These are phyloP conservation scores for Ormosia semicastrata DNA, from an alignment of 306 rosid genomes.

Conservation along the genomic window DNA sequence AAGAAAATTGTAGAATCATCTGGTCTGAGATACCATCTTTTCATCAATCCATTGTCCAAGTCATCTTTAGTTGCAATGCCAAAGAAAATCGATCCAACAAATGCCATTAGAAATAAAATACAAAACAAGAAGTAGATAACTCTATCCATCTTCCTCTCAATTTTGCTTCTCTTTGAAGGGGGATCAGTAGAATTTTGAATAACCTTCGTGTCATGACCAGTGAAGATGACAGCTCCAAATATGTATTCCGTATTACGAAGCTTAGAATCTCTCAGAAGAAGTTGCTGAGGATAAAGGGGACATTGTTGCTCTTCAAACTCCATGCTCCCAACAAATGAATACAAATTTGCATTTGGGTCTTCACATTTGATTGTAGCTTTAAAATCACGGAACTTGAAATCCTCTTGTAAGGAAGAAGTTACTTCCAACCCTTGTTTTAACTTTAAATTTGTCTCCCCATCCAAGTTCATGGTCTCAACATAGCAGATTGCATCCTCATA, in stretches of 20 bases:
- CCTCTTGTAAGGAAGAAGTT: conserved; percentile 61
- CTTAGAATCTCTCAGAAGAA: conserved; percentile 92
- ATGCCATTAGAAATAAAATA: conserved; percentile 67
- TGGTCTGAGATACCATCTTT: conserved; percentile 94
- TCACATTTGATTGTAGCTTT: conserved; percentile 78
- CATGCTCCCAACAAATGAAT: conserved; percentile 79
- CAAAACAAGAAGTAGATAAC: conserved; percentile 77
- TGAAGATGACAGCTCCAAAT: conserved; percentile 80
- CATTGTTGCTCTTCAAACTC: conserved; percentile 55
- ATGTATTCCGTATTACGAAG: conserved; percentile 86
- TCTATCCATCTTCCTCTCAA: conserved; percentile 90
- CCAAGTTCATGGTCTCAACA: conserved; percentile 97
- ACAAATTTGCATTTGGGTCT: conserved; percentile 92
- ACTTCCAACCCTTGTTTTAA: conserved; percentile 83
- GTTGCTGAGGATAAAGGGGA: conserved; percentile 85
- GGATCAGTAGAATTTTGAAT: conserved; percentile 88
- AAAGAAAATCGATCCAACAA: conserved; percentile 79
- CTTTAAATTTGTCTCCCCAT: conserved; percentile 95
- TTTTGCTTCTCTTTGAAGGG: conserved; percentile 90
- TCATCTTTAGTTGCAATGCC: conserved; percentile 73
- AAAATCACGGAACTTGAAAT: conserved; percentile 46
- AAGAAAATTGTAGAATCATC: conserved; percentile 73
- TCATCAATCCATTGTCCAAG: conserved; percentile 56
- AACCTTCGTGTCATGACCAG: conserved; percentile 90
- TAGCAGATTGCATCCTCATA: conserved; percentile 90